Percentiles rank a stretch among this genome's conserved stretches.
phyloP scores from a whole-genome alignment of 2,329 filamentous ascomycete species.

The Tolypocladium ophioglossoides region DNA sequence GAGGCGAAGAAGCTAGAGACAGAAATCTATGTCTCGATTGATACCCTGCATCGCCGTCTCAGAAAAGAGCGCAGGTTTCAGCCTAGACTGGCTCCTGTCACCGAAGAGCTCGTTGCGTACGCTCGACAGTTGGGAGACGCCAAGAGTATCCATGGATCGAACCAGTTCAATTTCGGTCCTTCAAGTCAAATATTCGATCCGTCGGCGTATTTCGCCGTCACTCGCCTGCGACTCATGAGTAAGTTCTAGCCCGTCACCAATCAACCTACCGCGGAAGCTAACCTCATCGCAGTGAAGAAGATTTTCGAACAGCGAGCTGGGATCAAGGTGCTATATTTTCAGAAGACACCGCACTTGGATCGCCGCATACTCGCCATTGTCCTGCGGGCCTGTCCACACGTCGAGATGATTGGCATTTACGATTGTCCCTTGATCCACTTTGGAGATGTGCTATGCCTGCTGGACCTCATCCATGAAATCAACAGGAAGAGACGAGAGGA shows the following conservation, averaged over 20 bases:
- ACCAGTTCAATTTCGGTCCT: slow-evolving; percentile 7
- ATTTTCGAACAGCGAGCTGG: slow-evolving; percentile 8
- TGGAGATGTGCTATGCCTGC: slow-evolving; percentile 21
- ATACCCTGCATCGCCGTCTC: slow-evolving; percentile 2
- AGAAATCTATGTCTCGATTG: slow-evolving; percentile 6
- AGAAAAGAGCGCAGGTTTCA: background rate
- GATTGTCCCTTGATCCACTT: slow-evolving; percentile 25
- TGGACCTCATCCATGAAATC: slow-evolving; percentile 25
- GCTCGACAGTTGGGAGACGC: slow-evolving; percentile 1
- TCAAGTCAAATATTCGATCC: slow-evolving; percentile 4
- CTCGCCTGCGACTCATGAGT: slow-evolving; percentile 11
- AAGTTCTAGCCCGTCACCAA: slow-evolving; percentile 4
- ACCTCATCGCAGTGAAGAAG: slow-evolving; percentile 12
- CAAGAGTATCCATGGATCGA: slow-evolving; percentile 5
- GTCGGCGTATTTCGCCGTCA: slow-evolving; percentile 4
- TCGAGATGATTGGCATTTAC: slow-evolving; percentile 24
- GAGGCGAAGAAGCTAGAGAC: slow-evolving; percentile 6
- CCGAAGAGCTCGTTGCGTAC: slow-evolving; percentile 1
- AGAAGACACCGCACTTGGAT: slow-evolving; percentile 20
- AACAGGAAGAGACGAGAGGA: slow-evolving; percentile 13
- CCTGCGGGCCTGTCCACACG: slow-evolving; percentile 17
- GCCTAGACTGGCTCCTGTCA: background rate
- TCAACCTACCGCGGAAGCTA: background rate
- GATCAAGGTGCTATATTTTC: slow-evolving; percentile 17
- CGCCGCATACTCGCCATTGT: slow-evolving; percentile 23